Evolutionary conservation across 1,284 basidiomycete genomes (phyloP).

Genomic region (Cryptococcus amylolentus): DNA sequence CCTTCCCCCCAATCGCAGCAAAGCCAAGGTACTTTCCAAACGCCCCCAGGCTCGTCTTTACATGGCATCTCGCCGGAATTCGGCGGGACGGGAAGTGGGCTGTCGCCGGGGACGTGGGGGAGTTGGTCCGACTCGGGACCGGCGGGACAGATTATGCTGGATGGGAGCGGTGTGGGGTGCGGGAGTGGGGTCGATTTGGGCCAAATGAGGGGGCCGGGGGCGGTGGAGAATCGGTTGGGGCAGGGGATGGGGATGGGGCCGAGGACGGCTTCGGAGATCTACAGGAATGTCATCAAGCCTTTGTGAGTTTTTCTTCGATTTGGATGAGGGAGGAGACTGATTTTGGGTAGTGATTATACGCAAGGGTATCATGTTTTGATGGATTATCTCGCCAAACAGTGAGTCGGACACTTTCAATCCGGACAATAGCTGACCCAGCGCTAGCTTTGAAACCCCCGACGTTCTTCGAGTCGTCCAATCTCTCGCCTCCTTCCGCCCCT

Average conservation of each 20-base stretch:
- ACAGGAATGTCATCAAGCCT: conserved; percentile 69
- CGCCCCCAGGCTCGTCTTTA: too few relatives aligned
- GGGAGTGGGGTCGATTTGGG: not conserved
- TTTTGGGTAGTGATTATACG: conserved; percentile 64
- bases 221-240: not conserved
- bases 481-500: conserved; percentile 89
- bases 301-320: conserved; percentile 51
- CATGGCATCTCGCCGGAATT: too few relatives aligned
- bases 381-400: conserved; percentile 83
- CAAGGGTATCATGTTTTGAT: conserved; percentile 92
- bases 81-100: not conserved
- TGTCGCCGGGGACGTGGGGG: not conserved
- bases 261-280: conserved; percentile 55
- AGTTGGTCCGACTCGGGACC: not conserved
- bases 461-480: conserved; percentile 90
- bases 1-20: conserved; percentile 5
- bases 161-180: not conserved
- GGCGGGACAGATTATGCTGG: conserved; percentile 2
- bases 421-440: conserved; percentile 29
- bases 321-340: not conserved
- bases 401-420: conserved; percentile 17
- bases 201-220: not conserved
- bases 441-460: conserved; percentile 91
- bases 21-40: too few relatives aligned
- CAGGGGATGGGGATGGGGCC: conserved; percentile 3